Percentiles rank a stretch among this genome's conserved stretches.
Conservation (phyloP, 2,329 filamentous ascomycete species). For the Chrysosporium queenslandicum region DNA sequence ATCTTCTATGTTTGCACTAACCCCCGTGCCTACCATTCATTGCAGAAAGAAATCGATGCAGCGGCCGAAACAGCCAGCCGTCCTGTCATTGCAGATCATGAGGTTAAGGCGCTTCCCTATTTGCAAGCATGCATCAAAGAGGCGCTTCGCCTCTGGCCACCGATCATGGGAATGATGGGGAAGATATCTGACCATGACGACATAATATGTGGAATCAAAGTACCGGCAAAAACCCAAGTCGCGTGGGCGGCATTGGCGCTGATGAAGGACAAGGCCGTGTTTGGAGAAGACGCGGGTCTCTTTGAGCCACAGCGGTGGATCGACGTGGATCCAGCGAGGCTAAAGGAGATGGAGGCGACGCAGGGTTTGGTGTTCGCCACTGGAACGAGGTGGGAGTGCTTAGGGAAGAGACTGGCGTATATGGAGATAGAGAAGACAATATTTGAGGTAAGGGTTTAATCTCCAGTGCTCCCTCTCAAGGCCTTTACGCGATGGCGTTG, state of each 20-base stretch:
- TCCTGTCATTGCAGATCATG: background rate
- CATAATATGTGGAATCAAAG: constrained; percentile 31
- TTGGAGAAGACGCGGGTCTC: constrained; percentile 28
- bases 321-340: background rate
- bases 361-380: constrained; percentile 7
- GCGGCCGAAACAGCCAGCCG: constrained; percentile 1
- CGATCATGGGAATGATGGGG: constrained; percentile 33
- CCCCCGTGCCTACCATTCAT: background rate
- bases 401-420: constrained; percentile 7
- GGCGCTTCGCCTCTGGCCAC: constrained; percentile 23
- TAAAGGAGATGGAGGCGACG: constrained; percentile 5
- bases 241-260: constrained; percentile 37
- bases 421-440: constrained; percentile 9
- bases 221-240: constrained; percentile 41
- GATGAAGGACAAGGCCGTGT: constrained; percentile 26
- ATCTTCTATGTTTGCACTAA: constrained; percentile 1
- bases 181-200: constrained; percentile 33
- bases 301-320: constrained; percentile 46
- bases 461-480: too few species aligned
- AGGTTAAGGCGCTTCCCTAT: constrained; percentile 19
- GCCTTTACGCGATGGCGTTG: too few species aligned
- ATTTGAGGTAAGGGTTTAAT: constrained; percentile 7
- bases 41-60: constrained; percentile 5
- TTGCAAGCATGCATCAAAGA: constrained; percentile 25
- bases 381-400: constrained; percentile 5